These are phyloP conservation scores for Phytophthora idaei DNA, from an alignment of 352 stramenopile species.

Conservation along the genomic window DNA sequence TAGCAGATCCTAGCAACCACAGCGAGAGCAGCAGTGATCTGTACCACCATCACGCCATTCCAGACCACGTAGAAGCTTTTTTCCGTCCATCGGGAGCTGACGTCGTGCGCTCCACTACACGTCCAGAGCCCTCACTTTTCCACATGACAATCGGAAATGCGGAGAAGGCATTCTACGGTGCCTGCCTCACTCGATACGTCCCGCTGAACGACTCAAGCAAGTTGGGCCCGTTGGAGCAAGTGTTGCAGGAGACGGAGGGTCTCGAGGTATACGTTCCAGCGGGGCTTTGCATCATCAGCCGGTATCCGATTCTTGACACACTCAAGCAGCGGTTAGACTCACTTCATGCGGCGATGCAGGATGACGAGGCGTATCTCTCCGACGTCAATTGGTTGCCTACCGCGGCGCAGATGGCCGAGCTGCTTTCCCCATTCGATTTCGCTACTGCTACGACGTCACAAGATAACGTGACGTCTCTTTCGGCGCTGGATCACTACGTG, in stretches of 20 bases:
- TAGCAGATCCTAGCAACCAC: conserved; percentile 51
- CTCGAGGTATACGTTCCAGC: conserved; percentile 80
- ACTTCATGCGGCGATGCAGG: conserved; percentile 62
- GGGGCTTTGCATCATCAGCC: conserved; percentile 82
- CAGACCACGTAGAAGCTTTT: conserved; percentile 85
- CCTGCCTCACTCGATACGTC: conserved; percentile 83
- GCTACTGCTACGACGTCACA: conserved; percentile 28
- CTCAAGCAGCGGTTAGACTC: conserved; percentile 73
- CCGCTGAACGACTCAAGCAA: conserved; percentile 67
- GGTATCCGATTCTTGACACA: conserved; percentile 82
- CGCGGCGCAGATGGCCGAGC: conserved; percentile 54
- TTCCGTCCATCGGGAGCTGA: conserved; percentile 69
- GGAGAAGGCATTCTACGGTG: conserved; percentile 84
- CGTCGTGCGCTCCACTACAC: conserved; percentile 62
- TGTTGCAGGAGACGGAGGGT: conserved; percentile 81
- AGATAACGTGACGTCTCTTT: conserved; percentile 42
- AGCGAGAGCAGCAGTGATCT: conserved; percentile 63
- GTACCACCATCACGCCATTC: conserved; percentile 77
- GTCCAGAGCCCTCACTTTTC: conserved; percentile 71
- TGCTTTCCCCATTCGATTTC: conserved; percentile 79
- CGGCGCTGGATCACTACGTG: conserved; percentile 61
- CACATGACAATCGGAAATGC: conserved; percentile 86
- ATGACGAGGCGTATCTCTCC: conserved; percentile 59
- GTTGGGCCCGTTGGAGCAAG: conserved; percentile 74
- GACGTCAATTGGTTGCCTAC: conserved; percentile 66